Evolutionary conservation across 1,139 yeast species (phyloP), one percentile per base, ranked within the genome.

Genomic region (Zygosaccharomyces pseudobailii): DNA sequence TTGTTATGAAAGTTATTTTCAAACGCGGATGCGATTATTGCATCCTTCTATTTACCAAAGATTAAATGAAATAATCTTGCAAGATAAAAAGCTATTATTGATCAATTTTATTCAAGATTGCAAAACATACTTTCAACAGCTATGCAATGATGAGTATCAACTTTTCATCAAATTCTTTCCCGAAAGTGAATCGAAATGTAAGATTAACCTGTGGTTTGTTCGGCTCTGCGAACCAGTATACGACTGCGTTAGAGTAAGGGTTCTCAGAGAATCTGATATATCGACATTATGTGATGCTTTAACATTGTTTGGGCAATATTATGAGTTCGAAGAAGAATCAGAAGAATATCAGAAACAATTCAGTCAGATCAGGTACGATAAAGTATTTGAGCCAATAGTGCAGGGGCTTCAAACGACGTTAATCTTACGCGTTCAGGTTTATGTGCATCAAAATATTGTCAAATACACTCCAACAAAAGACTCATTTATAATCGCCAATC

Each of bases 371-470:
- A 74, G 79, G 52, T 75, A 75, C 50, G 86, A 84, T 9, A 73
- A 72, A 38, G 69, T 87, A 5, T 83, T 87, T 55, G 79, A 78
- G 50, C 89, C 95, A 0, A 76, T 89, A 9, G 66, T 86, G 22
- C 80, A 80, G 49, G 96, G 87, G 57, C 79, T 84, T 1, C 97
- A 90, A 65, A 75, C 88, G 2, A 72, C 96, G 49, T 71, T 90
- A 37, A 82, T 88, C 2, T 87, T 89, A 66, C 73, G 92, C 56
- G 83, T 86, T 5, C 95, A 88, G 60, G 74, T 78, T 6, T 82
- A 78, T 56, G 79, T 86, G 34, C 94, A 86, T 55, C 76, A 78
- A 34, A 82, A 80, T 49, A 79, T 88, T 47, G 76, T 79, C 27
- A 77, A 75, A 36, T 87, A 85, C 59, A 78, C 73, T 53, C 89